Evolutionary conservation across 352 stramenopile species (phyloP), one percentile per base, ranked within the genome.

Genomic region (Pythium pyrilobum): DNA sequence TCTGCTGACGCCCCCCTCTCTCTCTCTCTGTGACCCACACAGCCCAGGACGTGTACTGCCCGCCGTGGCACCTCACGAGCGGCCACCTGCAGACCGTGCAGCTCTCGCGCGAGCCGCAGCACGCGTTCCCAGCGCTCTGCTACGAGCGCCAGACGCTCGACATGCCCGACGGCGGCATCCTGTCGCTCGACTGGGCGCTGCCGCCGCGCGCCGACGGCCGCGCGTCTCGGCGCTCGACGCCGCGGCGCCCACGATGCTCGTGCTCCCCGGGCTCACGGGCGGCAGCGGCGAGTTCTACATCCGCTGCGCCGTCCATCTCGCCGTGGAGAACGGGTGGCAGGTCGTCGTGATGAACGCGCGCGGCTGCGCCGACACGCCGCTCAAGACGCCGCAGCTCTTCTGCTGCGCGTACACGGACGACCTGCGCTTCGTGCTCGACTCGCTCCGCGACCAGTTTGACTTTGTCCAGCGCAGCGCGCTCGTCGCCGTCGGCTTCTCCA

Each of bases 281-380:
- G 76, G 76, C 33, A 87, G 76, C 47, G 27, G 65, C 21, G 79
- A 89, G 56, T 77, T 78, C 54, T 90, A 90, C 65, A 76, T 90
- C 53, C 72, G 76, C 51, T 72, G 44, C n/a, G 54, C 66, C 5
- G 75, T 81, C 10, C 53, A 72, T 20, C 48, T 52, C 2, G 39
- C 87, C 31, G 48, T 76, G 27, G 36, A 60, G 15, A 25, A 64
- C 6, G 72, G 67, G 13, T 92, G 78, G 81, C 81, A 87, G 39
- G 80, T 74, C 50, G 77, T 89, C 37, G 81, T 89, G 47, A 51
- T 89, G 44, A 92, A 89, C 44, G 74, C 81, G n/a, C 69, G 78
- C 28, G 78, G 77, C 20, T 92, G 81, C 25, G 76, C 72, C 5
- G 59, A 72, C 11, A 89, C 81, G 15, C 77, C 74, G 2, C 46